Conservation (phyloP, 2,329 filamentous ascomycete species). For the Cladosporium sp. region DNA sequence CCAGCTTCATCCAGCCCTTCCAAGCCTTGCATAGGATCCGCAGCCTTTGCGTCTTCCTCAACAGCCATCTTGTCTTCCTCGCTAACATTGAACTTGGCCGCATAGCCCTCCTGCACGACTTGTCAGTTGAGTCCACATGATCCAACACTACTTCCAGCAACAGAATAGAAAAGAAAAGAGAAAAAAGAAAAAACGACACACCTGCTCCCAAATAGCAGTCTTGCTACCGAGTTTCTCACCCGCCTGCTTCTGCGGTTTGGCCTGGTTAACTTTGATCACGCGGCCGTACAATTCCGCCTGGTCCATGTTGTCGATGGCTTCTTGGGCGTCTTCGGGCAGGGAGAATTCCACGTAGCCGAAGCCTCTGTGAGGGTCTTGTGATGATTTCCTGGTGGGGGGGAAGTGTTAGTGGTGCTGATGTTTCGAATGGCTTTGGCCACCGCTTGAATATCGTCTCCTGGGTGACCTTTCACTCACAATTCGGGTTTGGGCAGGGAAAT, state of each 20-base stretch:
- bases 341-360: constrained; percentile 98
- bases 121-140: constrained; percentile 14
- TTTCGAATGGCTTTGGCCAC: no score
- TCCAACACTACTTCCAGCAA: no score
- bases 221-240: constrained; percentile 87
- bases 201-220: constrained; percentile 96
- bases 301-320: constrained; percentile 99
- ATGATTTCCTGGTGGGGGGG: constrained; percentile 48
- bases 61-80: constrained; percentile 67
- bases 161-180: no score
- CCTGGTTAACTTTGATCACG: constrained; percentile 84
- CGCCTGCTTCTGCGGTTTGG: constrained; percentile 84
- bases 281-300: constrained; percentile 91
- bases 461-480: constrained; percentile 38
- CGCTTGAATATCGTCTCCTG: constrained; percentile 58
- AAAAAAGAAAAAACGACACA: constrained; percentile 40
- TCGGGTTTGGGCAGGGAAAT: constrained; percentile 87
- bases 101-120: constrained; percentile 73
- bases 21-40: constrained; percentile 93
- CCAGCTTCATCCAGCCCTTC: constrained; percentile 92
- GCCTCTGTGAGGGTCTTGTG: constrained; percentile 75
- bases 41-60: constrained; percentile 52
- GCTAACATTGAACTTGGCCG: constrained; percentile 79
- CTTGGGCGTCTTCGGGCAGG: constrained; percentile 74
- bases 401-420: background rate